Evolutionary conservation across 1,284 basidiomycete species (phyloP), one percentile per base, ranked within the genome.

Genomic region (Ceratobasidium sp.): DNA sequence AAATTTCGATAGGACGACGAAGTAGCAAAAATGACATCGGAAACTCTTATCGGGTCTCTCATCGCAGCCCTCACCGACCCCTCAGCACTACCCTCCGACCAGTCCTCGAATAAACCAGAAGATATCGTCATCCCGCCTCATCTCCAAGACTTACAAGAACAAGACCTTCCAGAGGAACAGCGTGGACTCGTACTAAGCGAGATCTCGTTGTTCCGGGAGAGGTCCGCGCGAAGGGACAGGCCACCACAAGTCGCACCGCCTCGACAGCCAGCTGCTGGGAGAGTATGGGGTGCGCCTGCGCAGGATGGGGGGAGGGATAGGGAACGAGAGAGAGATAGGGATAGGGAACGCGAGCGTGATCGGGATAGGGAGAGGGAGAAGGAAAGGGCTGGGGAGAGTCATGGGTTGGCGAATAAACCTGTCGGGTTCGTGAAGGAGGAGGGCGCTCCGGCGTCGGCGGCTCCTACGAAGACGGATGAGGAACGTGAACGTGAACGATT

Each of bases 151-250:
- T 86, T 99, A 45, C 93, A 97, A 80, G 95, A 97, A 84, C 94
- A 95, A 65, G 96, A 98, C 80, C 87, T 99, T 33, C 96, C 96
- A n/a, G 96, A 97, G 83, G 93, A 94, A 0, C 95, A 97, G 82
- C 92, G 96, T 27, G 95, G 93, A 1, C 91, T 94, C 41, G 96
- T 99, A 73, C 92, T 98, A 75, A 94, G 92, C 45, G 96, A 98
- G 81, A 99, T 99, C 76, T 95, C 96, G 0, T 92, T 96, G 79
- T 98, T 97, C 82, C 89, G 95, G 71, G 94, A 96, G 82, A 89
- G 92, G 19, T 92, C 94, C 0, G 94, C 93, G 15, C 94, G 94
- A 81, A 86, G 93, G 33, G 95, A 97, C 80, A 88, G 44, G 93
- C 96, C 54, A 24, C 67, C 65, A 6, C 73, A 54, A 53, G 74